These are phyloP conservation scores for Geotrichum fermentans DNA, from an alignment of 1,139 yeast species.

Conservation along the genomic window DNA sequence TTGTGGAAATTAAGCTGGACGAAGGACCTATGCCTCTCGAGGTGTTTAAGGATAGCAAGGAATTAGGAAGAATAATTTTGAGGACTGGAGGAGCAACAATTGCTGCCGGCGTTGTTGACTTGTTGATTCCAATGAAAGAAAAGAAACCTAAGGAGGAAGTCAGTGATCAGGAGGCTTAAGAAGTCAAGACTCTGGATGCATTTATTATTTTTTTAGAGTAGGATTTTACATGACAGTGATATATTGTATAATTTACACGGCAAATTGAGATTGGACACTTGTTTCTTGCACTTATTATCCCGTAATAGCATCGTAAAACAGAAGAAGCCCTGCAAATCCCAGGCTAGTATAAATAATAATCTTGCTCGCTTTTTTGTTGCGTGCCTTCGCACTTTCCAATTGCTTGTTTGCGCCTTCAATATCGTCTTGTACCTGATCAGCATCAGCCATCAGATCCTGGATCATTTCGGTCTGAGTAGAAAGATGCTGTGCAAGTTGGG, in stretches of 20 bases:
- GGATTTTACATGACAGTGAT: too few species aligned
- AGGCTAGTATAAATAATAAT: slow-evolving; percentile 59
- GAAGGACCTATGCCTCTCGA: slow-evolving; percentile 55
- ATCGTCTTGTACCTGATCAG: slow-evolving; percentile 63
- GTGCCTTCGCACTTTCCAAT: slow-evolving; percentile 62
- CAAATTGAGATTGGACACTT: not conserved
- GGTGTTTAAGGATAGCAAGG: slow-evolving; percentile 52
- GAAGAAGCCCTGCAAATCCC: slow-evolving; percentile 55
- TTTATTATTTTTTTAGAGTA: too few species aligned
- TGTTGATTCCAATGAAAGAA: not conserved
- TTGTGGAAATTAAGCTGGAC: slow-evolving; percentile 62
- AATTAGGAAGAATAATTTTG: slow-evolving; percentile 74
- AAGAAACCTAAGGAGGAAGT: not conserved
- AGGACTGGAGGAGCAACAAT: slow-evolving; percentile 83
- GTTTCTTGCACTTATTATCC: not conserved
- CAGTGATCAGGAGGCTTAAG: too few species aligned
- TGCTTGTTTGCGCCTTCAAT: slow-evolving; percentile 70
- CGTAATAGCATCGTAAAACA: slow-evolving; percentile 51
- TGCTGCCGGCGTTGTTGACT: slow-evolving; percentile 72
- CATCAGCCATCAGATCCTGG: slow-evolving; percentile 60
- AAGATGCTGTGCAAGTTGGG: slow-evolving; percentile 71
- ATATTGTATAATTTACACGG: not conserved
- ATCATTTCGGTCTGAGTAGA: slow-evolving; percentile 74
- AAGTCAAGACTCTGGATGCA: too few species aligned
- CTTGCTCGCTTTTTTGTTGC: slow-evolving; percentile 67